A percentile compares a stretch with the other conserved stretches of the same genome.
Conservation (phyloP, 2,329 filamentous ascomycete genomes). For the Fusarium sororula region DNA sequence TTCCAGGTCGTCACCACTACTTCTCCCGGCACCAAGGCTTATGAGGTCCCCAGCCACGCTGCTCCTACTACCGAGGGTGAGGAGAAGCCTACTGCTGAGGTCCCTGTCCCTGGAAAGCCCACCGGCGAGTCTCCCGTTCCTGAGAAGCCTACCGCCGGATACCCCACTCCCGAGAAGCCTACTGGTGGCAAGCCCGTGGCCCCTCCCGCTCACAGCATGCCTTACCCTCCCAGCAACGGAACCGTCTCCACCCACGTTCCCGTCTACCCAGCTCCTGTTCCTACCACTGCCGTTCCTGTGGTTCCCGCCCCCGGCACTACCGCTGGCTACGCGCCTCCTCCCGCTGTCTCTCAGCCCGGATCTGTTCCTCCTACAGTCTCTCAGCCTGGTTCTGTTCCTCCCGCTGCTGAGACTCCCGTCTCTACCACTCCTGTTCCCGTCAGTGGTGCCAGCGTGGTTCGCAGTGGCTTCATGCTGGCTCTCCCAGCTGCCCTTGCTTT, state of each 20-base stretch:
- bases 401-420: background rate
- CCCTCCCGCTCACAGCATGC: conserved; percentile 5
- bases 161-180: conserved; percentile 9
- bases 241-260: conserved; percentile 19
- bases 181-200: conserved; percentile 4
- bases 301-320: background rate
- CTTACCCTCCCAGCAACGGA: conserved; percentile 27
- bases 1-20: conserved; percentile 7
- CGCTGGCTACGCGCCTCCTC: background rate
- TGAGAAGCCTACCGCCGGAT: background rate
- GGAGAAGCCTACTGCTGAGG: background rate
- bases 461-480: conserved; percentile 18
- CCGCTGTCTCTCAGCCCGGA: background rate
- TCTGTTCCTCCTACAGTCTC: background rate
- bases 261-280: background rate
- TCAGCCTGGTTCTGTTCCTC: background rate
- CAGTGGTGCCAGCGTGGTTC: conserved; percentile 22
- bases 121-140: background rate
- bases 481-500: conserved; percentile 23
- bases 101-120: background rate
- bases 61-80: background rate
- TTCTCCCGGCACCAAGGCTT: background rate
- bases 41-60: background rate
- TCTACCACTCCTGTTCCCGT: conserved; percentile 9
- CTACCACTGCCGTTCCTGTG: background rate